Evolutionary conservation across 805 yeast genomes (phyloP), one percentile per base, ranked within the genome.

Genomic region (Wickerhamomyces rabaulensis): DNA sequence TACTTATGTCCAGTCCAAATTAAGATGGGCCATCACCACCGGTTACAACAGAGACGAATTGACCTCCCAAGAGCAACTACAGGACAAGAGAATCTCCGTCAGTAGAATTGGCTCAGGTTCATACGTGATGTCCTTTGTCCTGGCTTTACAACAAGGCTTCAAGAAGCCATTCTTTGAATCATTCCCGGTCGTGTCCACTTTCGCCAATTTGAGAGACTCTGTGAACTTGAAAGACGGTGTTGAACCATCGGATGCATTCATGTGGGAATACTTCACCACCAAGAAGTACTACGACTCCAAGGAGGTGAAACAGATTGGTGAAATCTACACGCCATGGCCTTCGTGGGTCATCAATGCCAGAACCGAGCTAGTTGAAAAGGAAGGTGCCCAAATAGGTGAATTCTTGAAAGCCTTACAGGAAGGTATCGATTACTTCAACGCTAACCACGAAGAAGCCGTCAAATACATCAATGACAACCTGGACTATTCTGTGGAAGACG

Each of bases 201-300:
- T 90, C 68, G 75, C 77, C 59, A 87, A 85, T 59, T 73, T 90
- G 57, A 74, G 97, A 51, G 87, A 80, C 52, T 81, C 90, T 2
- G 97, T 90, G 35, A 88, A 88, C 65, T 66, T 68, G 54, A 67
- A 65, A 49, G 72, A 65, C 12, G 69, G 62, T 3, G 71, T 74
- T 20, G 65, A 63, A 26, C 62, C 72, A 19, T 73, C 83, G 31
- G 97, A 90, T 60, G 95, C 92, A 2, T 90, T 90, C 65, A 86
- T 91, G 96, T 90, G 97, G 97, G 97, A 90, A 60, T 77, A 86
- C 65, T 90, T 90, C 70, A 90, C 97, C 1, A 80, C 91, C 29
- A 90, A 90, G 61, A 80, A 79, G 62, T 90, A 87, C 68, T 88
- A 86, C 63, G 96, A 87, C 58, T 75, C 68, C 46, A 76, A 79